phyloP scores from a whole-genome alignment of 2,329 filamentous ascomycete species.

The Sclerotiophoma versabilis region DNA sequence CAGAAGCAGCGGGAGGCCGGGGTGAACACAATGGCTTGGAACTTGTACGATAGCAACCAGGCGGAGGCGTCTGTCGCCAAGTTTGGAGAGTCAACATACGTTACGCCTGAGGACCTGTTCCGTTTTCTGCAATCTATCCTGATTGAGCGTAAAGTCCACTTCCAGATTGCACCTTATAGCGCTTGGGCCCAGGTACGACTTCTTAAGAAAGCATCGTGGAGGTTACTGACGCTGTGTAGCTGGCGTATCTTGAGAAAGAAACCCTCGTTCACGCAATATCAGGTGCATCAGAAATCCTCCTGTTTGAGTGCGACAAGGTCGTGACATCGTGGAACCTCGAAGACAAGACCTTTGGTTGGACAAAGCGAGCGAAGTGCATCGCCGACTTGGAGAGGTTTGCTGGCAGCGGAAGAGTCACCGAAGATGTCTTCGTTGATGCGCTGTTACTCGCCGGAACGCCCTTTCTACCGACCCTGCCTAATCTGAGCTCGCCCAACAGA shows the following conservation, averaged over 20 bases:
- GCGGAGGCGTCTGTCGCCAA: conserved; percentile 81
- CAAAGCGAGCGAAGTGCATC: conserved; percentile 73
- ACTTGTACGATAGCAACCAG: conserved; percentile 80
- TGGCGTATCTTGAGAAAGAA: conserved; percentile 79
- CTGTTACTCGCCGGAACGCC: conserved; percentile 82
- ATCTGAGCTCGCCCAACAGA: conserved; percentile 68
- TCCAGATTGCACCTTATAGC: conserved; percentile 85
- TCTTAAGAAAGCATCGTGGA: not conserved
- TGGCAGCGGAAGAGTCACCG: conserved; percentile 59
- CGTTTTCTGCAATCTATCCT: conserved; percentile 79
- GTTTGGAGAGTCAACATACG: conserved; percentile 81
- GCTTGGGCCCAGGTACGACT: conserved; percentile 78
- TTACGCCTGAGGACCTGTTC: conserved; percentile 71
- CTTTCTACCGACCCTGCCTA: conserved; percentile 80
- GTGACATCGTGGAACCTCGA: conserved; percentile 76
- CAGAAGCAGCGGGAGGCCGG: conserved; percentile 69
- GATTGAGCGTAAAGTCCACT: conserved; percentile 71
- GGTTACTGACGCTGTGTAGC: conserved; percentile 55
- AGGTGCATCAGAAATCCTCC: conserved; percentile 82
- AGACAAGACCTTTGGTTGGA: conserved; percentile 67
- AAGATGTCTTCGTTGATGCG: conserved; percentile 82
- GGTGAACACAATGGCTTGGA: conserved; percentile 83
- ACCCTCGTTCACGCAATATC: conserved; percentile 72
- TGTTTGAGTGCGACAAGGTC: conserved; percentile 82
- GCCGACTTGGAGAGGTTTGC: conserved; percentile 62